A percentile compares a stretch with the other conserved stretches of the same genome.
phyloP scores from a whole-genome alignment of 257 asterid genomes.

The Euphrasia confusa region DNA sequence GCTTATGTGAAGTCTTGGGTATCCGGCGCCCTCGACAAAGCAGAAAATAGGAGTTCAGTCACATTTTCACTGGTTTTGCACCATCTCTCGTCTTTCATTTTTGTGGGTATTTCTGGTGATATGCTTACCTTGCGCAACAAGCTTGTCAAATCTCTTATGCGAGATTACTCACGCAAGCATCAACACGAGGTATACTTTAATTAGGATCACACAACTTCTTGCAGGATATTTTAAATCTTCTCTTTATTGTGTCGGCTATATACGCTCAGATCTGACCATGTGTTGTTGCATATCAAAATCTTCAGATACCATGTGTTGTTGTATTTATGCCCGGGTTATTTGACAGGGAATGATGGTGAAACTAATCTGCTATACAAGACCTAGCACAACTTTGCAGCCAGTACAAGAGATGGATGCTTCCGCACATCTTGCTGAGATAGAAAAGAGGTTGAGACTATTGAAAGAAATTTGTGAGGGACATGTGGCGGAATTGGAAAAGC shows the following conservation, averaged over 20 bases:
- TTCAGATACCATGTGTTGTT: conserved; percentile 2
- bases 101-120: conserved; percentile 32
- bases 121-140: conserved; percentile 50
- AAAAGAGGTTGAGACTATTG: conserved; percentile 50
- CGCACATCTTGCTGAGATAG: conserved; percentile 28
- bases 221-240: background rate
- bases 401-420: conserved; percentile 22
- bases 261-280: background rate
- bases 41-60: conserved; percentile 51
- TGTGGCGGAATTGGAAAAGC: conserved; percentile 43
- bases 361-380: conserved; percentile 43
- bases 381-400: conserved; percentile 11
- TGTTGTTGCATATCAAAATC: background rate
- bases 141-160: conserved; percentile 62
- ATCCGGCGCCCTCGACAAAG: conserved; percentile 82
- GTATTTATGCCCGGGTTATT: conserved; percentile 10
- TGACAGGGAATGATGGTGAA: conserved; percentile 71
- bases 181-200: conserved; percentile 65
- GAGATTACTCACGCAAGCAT: conserved; percentile 62
- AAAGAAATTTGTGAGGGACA: conserved; percentile 60
- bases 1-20: conserved; percentile 82
- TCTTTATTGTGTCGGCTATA: background rate
- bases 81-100: conserved; percentile 72
- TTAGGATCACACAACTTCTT: background rate
- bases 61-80: conserved; percentile 65